Evolutionary conservation across 2,329 filamentous ascomycete genomes (phyloP).

Genomic region (Verticillium isaacii): DNA sequence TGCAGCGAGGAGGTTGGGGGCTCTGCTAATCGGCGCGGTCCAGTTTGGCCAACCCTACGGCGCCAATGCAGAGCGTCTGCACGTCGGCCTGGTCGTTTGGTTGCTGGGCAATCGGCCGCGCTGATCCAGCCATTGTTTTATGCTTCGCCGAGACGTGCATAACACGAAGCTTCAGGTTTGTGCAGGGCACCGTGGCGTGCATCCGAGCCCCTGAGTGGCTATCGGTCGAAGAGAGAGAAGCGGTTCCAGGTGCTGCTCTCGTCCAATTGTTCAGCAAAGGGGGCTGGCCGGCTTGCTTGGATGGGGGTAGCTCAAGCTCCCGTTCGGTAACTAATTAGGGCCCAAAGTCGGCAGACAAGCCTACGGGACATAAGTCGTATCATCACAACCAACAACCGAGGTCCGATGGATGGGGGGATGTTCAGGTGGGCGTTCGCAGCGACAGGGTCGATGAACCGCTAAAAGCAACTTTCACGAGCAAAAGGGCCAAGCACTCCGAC

Average conservation of each 20-base stretch:
- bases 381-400: background rate
- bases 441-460: background rate
- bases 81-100: background rate
- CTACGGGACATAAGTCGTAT: background rate
- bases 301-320: too few relatives aligned
- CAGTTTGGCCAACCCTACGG: background rate
- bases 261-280: too few relatives aligned
- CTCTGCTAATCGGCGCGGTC: background rate
- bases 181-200: background rate
- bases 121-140: background rate
- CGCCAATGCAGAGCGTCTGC: background rate
- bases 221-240: background rate
- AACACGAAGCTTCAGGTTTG: background rate
- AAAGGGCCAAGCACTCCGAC: background rate
- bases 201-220: background rate
- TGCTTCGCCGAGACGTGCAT: background rate
- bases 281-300: too few relatives aligned
- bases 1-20: background rate
- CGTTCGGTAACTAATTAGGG: background rate
- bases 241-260: background rate
- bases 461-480: background rate
- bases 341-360: background rate
- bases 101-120: background rate
- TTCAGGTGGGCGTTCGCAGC: background rate
- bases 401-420: background rate